phyloP scores from a whole-genome alignment of 2,329 filamentous ascomycete genomes.

The Nannizziopsis arthrosporioides region DNA sequence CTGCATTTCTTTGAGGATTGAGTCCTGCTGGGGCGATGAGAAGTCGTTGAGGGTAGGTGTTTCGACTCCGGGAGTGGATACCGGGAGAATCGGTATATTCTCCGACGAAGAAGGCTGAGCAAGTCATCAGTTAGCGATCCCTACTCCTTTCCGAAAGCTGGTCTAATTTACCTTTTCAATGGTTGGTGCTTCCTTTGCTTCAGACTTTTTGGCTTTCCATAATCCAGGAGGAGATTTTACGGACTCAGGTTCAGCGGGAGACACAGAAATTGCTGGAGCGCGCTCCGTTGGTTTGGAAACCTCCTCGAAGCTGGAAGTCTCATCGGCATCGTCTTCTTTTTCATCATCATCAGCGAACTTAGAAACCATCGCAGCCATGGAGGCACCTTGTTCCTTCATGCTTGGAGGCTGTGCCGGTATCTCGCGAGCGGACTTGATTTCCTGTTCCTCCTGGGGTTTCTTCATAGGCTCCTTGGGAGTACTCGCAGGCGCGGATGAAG shows the following conservation, averaged over 20 bases:
- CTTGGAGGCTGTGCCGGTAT: constrained; percentile 20
- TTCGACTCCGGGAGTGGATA: constrained; percentile 26
- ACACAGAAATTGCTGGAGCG: constrained; percentile 26
- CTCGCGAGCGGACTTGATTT: constrained; percentile 34
- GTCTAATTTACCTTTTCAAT: constrained; percentile 8
- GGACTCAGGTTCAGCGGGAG: constrained; percentile 20
- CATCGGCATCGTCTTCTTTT: constrained; percentile 44
- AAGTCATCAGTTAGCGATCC: background rate
- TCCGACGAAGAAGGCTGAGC: background rate
- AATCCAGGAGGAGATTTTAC: constrained; percentile 3
- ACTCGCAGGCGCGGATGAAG: constrained; percentile 33
- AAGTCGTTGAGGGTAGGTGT: constrained; percentile 24
- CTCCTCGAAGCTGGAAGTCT: constrained; percentile 77
- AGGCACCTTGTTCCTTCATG: constrained; percentile 74
- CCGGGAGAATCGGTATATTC: constrained; percentile 13
- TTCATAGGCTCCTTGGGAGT: constrained; percentile 33
- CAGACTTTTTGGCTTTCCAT: constrained; percentile 12
- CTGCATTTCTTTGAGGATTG: constrained; percentile 54
- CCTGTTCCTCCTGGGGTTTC: constrained; percentile 37
- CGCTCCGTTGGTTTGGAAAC: constrained; percentile 63
- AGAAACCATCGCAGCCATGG: constrained; percentile 71
- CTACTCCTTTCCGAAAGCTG: too few species aligned
- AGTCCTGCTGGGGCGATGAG: constrained; percentile 33
- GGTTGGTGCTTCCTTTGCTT: background rate
- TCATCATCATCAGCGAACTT: constrained; percentile 70